Conservation (phyloP, 371 early-diverging fungal species). For the Syncephalastrum monosporum region DNA sequence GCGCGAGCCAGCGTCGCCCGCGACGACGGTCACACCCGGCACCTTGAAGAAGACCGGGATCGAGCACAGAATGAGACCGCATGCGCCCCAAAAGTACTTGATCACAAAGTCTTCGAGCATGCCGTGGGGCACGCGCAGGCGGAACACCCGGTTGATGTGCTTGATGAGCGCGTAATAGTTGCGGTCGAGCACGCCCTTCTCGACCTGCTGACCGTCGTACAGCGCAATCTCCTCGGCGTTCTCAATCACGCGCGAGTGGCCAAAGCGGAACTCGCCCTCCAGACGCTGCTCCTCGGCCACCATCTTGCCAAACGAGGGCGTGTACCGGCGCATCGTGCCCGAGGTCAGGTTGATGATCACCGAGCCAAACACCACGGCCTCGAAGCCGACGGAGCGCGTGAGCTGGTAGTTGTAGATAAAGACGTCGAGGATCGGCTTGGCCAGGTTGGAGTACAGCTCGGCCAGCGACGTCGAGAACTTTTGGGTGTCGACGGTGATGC, state of each 20-base stretch:
- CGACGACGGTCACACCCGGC: slow-evolving; percentile 36
- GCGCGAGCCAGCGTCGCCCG: slow-evolving; percentile 50
- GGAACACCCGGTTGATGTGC: slow-evolving; percentile 81
- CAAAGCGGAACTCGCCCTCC: slow-evolving; percentile 88
- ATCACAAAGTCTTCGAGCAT: slow-evolving; percentile 91
- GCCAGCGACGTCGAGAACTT: slow-evolving; percentile 81
- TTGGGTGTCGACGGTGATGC: slow-evolving; percentile 84
- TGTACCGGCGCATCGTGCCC: slow-evolving; percentile 69
- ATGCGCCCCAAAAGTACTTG: slow-evolving; percentile 94
- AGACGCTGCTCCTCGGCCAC: slow-evolving; percentile 80
- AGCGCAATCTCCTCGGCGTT: slow-evolving; percentile 92
- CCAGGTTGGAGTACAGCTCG: slow-evolving; percentile 80
- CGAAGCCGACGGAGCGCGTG: slow-evolving; percentile 74
- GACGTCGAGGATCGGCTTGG: slow-evolving; percentile 87
- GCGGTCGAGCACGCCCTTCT: slow-evolving; percentile 73
- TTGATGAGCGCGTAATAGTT: slow-evolving; percentile 75
- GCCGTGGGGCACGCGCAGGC: slow-evolving; percentile 77
- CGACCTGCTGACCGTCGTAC: slow-evolving; percentile 75
- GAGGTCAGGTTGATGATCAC: slow-evolving; percentile 76
- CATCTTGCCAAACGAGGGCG: slow-evolving; percentile 89
- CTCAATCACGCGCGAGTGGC: slow-evolving; percentile 83
- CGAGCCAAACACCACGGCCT: slow-evolving; percentile 66
- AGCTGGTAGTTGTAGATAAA: slow-evolving; percentile 87
- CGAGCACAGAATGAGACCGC: slow-evolving; percentile 85
- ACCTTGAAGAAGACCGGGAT: slow-evolving; percentile 89